A percentile compares a stretch with the other conserved stretches of the same genome.
Conservation (phyloP, 768 basidiomycete genomes). For the Glaciozyma martinii region DNA sequence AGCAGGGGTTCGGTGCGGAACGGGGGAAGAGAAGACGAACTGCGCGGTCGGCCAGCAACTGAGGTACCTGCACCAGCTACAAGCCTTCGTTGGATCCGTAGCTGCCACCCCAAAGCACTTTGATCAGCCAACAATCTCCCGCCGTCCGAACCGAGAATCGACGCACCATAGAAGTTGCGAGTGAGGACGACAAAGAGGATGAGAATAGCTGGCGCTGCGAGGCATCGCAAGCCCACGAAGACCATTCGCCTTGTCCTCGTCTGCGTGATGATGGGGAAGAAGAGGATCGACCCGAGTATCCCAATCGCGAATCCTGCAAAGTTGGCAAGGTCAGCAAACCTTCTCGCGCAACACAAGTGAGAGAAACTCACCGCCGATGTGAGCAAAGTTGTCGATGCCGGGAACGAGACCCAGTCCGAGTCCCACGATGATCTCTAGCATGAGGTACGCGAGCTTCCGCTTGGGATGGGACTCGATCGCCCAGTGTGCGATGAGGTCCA, state of each 20-base stretch:
- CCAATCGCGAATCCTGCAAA: conserved; percentile 63
- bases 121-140: too few relatives aligned
- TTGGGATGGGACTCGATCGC: conserved; percentile 70
- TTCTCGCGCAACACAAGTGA: background rate
- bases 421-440: conserved; percentile 76
- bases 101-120: too few relatives aligned
- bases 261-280: conserved; percentile 81
- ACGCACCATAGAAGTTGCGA: conserved; percentile 77
- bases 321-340: background rate
- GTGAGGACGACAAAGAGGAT: conserved; percentile 72
- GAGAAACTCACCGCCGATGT: conserved; percentile 57
- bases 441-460: conserved; percentile 72
- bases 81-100: conserved; percentile 67
- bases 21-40: conserved; percentile 6
- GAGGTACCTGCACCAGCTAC: conserved; percentile 38
- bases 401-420: conserved; percentile 76
- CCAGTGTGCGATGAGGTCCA: conserved; percentile 70
- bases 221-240: conserved; percentile 62
- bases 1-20: too few relatives aligned
- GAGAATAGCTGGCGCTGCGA: conserved; percentile 65
- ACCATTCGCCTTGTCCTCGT: conserved; percentile 63
- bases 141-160: background rate
- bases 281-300: conserved; percentile 66
- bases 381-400: conserved; percentile 89
- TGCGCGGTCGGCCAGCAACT: conserved; percentile 13